These are phyloP conservation scores for Aleurites moluccanus DNA, from an alignment of 441 rosid genomes.

Conservation along the genomic window DNA sequence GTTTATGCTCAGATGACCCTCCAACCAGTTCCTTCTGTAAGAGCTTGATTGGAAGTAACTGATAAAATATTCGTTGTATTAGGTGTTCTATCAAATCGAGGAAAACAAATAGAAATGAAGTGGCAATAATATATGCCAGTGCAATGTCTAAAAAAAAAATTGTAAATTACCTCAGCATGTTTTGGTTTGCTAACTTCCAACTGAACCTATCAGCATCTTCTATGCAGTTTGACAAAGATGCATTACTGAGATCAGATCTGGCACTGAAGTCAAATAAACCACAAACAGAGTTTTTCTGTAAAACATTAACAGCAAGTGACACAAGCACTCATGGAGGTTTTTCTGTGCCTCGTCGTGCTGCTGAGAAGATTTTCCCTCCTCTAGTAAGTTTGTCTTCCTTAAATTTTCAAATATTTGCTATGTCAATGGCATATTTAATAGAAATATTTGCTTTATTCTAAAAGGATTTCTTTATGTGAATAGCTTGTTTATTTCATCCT, in stretches of 20 bases:
- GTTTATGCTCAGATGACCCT: slow-evolving; percentile 98
- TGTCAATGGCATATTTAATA: neutral
- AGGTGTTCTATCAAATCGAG: slow-evolving; percentile 19
- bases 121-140: neutral
- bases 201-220: slow-evolving; percentile 31
- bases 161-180: slow-evolving; percentile 13
- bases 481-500: slow-evolving; percentile 6
- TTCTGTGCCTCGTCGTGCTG: slow-evolving; percentile 96
- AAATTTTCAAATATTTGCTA: slow-evolving; percentile 4
- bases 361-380: slow-evolving; percentile 91
- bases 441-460: neutral
- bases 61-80: slow-evolving; percentile 18
- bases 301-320: slow-evolving; percentile 94
- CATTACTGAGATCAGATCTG: slow-evolving; percentile 80
- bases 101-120: slow-evolving; percentile 14
- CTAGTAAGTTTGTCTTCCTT: slow-evolving; percentile 48
- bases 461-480: neutral
- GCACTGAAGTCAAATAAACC: slow-evolving; percentile 65
- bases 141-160: neutral
- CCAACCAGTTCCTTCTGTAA: slow-evolving; percentile 79
- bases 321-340: slow-evolving; percentile 99
- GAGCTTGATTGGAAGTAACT: slow-evolving; percentile 22
- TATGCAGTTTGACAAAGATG: slow-evolving; percentile 86
- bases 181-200: slow-evolving; percentile 25
- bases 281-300: slow-evolving; percentile 92